Evolutionary conservation across 1,139 yeast species (phyloP).

Genomic region (Hanseniaspora gamundiae): DNA sequence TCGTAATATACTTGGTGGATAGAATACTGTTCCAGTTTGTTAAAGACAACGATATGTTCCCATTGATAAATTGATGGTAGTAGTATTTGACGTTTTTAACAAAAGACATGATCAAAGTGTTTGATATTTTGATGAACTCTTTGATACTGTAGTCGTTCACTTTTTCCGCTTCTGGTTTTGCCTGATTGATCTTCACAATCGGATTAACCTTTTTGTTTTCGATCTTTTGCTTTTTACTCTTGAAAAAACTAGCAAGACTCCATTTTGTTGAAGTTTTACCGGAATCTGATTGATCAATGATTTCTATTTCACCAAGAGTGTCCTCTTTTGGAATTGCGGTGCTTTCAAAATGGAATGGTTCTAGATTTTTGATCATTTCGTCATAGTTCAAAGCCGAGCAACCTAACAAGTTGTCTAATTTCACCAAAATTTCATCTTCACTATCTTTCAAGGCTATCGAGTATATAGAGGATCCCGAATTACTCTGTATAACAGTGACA

Average conservation of each 20-base stretch:
- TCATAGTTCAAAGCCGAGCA: slow-evolving; percentile 18
- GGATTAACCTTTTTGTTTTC: slow-evolving; percentile 3
- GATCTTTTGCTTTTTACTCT: slow-evolving; percentile 1
- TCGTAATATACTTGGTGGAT: slow-evolving; percentile 14
- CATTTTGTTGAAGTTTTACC: neutral
- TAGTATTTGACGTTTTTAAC: slow-evolving; percentile 10
- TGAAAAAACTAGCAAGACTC: neutral
- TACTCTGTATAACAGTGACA: slow-evolving; percentile 19
- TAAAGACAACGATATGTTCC: slow-evolving; percentile 5
- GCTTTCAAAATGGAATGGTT: slow-evolving; percentile 3
- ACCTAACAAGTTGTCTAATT: slow-evolving; percentile 21
- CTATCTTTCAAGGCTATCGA: slow-evolving; percentile 18
- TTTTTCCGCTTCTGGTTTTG: neutral
- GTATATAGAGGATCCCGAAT: slow-evolving; percentile 19
- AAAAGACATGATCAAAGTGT: slow-evolving; percentile 5
- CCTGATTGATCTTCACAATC: neutral
- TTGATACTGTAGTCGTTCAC: slow-evolving; percentile 9
- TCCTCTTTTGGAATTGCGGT: too few species aligned
- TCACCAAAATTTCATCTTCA: slow-evolving; percentile 19
- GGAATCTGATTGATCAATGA: neutral
- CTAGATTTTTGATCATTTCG: slow-evolving; percentile 16
- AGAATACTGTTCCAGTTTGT: neutral
- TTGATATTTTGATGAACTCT: slow-evolving; percentile 10
- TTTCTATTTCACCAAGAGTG: too few species aligned
- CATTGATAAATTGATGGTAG: slow-evolving; percentile 11